Conservation (phyloP, 306 rosid genomes). For the Vicia sativa region DNA sequence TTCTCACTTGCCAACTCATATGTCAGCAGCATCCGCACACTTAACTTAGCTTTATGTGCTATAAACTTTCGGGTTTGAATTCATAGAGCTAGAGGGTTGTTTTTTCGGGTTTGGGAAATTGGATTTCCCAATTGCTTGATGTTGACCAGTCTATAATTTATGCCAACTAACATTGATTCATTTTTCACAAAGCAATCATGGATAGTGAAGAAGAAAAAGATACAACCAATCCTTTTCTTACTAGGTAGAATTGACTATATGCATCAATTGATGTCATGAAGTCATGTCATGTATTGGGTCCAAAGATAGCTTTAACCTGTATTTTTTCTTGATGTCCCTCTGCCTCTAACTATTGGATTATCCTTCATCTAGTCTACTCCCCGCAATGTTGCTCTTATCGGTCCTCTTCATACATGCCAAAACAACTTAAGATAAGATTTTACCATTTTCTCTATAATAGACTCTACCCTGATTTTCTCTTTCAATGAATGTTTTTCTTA, state of each 20-base stretch:
- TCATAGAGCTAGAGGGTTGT: constrained; percentile 24
- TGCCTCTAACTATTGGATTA: background rate
- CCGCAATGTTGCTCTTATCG: background rate
- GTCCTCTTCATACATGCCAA: background rate
- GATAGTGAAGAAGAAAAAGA: background rate
- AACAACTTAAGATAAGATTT: background rate
- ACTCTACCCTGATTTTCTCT: background rate
- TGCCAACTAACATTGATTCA: background rate
- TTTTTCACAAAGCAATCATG: constrained; percentile 16
- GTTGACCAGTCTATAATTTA: background rate
- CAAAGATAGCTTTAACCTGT: background rate
- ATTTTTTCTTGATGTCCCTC: background rate
- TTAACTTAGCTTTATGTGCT: constrained; percentile 21
- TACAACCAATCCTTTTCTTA: background rate
- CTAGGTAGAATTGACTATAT: too few species aligned
- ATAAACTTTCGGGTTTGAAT: constrained; percentile 18
- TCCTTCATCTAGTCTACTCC: background rate
- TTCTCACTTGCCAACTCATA: constrained; percentile 9
- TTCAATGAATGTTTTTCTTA: background rate
- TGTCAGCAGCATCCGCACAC: constrained; percentile 12
- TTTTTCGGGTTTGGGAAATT: constrained; percentile 14
- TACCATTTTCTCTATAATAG: constrained; percentile 3
- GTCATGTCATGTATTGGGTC: too few species aligned
- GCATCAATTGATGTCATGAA: too few species aligned
- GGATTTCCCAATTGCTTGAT: constrained; percentile 4